Base-by-base conservation (phyloP, 371 early-diverging fungal species). In the Mortierella sp. region DNA sequence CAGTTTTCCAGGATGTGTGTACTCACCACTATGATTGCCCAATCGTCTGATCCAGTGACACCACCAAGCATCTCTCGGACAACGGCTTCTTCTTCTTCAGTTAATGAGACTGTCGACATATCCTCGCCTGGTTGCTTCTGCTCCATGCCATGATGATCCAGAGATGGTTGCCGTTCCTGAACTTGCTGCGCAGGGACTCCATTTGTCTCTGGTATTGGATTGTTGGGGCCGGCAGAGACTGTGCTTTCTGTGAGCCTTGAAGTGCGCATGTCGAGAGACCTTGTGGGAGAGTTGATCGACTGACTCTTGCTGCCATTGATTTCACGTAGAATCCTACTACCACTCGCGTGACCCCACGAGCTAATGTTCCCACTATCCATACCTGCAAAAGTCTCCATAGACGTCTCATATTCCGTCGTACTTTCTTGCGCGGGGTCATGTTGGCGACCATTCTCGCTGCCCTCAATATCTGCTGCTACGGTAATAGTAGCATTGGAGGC, bases 381-480 rank as follows among this genome's bases (percentile, higher is more conserved):
- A 3, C 53, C 55, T 4, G 57, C 50, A 50, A 68, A 74, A 9
- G 69, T 74, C 52, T 74, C 76, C 39, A 48, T 9, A 1, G 76
- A 74, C 1, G 76, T 74, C 58, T 74, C 76, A 13, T 74, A 74
- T 13, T 74, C 76, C 0, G 76, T 74, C 21, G 69, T 66, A 21
- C 76, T 74, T 49, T 69, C 76, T 19, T 54, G 50, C 1, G 56
- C 67, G 38, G 31, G 39, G 26, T 59, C 60, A 12, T 68, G 50
- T 16, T 61, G 52, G n/a, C 49, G 69, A 23, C 64, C 69, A 16
- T 51, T 43, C 31, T 69, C 76, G 18, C 65, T 61, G 31, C 64
- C 74, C 7, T 73, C 59, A 14, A 61, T 7, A 27, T 63, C 64
- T 2, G 38, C 61, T 12, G 41, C 21, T 64, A n/a, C n/a, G n/a